Percentiles rank a stretch among this genome's conserved stretches.
phyloP scores from a whole-genome alignment of 371 early-diverging fungal species.

The Mucor mucedo region DNA sequence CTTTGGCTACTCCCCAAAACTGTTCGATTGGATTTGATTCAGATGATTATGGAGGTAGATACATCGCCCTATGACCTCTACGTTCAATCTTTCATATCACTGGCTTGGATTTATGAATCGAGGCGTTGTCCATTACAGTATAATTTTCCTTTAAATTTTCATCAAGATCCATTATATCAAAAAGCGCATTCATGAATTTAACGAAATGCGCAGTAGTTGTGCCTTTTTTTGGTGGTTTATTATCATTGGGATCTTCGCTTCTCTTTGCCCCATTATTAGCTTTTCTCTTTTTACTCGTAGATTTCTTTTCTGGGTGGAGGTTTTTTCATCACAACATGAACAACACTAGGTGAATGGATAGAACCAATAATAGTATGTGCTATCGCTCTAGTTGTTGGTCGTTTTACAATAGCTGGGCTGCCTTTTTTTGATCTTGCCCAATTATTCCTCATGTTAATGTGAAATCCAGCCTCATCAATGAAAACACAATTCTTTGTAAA shows the following conservation, averaged over 20 bases:
- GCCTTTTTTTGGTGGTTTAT: slow-evolving; percentile 12
- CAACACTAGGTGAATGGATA: no score
- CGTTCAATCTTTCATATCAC: slow-evolving; percentile 12
- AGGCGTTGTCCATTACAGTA: slow-evolving; percentile 7
- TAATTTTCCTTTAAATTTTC: slow-evolving; percentile 5
- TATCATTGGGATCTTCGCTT: neutral
- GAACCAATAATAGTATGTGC: no score
- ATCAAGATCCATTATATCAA: slow-evolving; percentile 17
- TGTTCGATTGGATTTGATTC: slow-evolving; percentile 13
- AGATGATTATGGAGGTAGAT: slow-evolving; percentile 14
- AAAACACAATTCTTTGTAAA: slow-evolving; percentile 20
- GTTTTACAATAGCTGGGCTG: neutral
- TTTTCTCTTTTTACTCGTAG: no score
- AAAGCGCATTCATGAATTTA: slow-evolving; percentile 15
- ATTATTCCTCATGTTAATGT: slow-evolving; percentile 9
- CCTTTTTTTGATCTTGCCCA: neutral
- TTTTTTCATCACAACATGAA: no score
- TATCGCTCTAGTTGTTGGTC: no score
- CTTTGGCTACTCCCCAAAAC: slow-evolving; percentile 21
- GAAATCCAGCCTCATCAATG: slow-evolving; percentile 27
- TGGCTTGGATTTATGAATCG: slow-evolving; percentile 9
- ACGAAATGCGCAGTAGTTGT: slow-evolving; percentile 19
- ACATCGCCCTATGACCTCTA: slow-evolving; percentile 14
- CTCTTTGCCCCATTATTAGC: no score
- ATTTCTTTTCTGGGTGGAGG: no score